Percentiles rank a stretch among this genome's conserved stretches.
phyloP scores from a whole-genome alignment of 139 green algal species.

The Diplosphaera chodatii region DNA sequence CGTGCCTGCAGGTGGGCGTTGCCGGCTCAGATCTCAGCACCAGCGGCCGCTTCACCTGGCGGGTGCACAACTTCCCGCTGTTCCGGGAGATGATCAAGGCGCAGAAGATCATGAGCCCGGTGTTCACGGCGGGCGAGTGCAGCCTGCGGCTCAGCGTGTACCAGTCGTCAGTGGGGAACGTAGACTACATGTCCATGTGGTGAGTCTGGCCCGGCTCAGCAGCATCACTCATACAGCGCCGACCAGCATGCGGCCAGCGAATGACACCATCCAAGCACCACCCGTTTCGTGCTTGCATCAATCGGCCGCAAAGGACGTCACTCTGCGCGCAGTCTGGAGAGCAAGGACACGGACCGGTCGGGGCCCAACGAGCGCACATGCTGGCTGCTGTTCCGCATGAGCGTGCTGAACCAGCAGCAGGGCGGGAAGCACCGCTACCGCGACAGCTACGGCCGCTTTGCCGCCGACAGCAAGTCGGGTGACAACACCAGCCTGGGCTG shows the following conservation, averaged over 20 bases:
- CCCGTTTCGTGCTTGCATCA: too few relatives aligned
- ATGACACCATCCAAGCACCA: too few relatives aligned
- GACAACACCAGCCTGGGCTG: conserved; percentile 69
- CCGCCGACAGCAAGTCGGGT: conserved; percentile 45
- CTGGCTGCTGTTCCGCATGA: conserved; percentile 70
- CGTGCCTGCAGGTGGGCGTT: background rate
- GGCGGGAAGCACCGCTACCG: conserved; percentile 46
- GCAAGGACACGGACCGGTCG: conserved; percentile 50
- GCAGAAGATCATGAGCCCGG: conserved; percentile 73
- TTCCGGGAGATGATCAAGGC: conserved; percentile 69
- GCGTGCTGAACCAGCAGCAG: conserved; percentile 34
- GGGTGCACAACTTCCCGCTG: conserved; percentile 57
- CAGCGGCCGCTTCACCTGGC: conserved; percentile 49
- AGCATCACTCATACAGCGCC: too few relatives aligned
- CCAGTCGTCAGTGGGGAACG: conserved; percentile 34
- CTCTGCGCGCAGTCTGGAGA: conserved; percentile 17
- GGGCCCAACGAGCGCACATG: conserved; percentile 37
- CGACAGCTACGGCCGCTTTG: conserved; percentile 66
- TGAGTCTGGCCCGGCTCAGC: too few relatives aligned
- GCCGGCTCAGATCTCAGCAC: background rate
- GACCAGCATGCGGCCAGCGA: too few relatives aligned
- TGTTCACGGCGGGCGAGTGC: conserved; percentile 63
- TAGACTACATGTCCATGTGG: conserved; percentile 45
- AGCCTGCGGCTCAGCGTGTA: conserved; percentile 60
- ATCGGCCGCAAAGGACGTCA: too few relatives aligned